Evolutionary conservation across 768 basidiomycete genomes (phyloP).

Genomic region (Tubosaeta brunneosetosa): DNA sequence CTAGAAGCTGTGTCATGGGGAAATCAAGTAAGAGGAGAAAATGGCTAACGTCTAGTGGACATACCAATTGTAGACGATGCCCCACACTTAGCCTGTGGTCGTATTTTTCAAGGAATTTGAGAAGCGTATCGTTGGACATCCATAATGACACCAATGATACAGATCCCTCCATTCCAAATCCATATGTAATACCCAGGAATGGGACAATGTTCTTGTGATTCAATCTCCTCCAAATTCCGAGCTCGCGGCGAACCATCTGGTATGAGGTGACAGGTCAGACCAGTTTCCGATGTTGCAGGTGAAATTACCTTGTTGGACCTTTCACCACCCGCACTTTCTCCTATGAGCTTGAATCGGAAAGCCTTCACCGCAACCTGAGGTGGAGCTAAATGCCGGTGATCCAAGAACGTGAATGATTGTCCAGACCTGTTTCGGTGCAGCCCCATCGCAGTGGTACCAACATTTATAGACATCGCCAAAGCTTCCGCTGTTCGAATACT

Average conservation of each 20-base stretch:
- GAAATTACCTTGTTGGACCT: not conserved
- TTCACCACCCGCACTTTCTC: not conserved
- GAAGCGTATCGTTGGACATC: constrained; percentile 23
- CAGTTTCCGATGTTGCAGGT: no score
- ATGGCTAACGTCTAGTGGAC: constrained; percentile 4
- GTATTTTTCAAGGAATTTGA: constrained; percentile 9
- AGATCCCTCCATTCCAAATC: not conserved
- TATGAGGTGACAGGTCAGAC: not conserved
- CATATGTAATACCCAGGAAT: not conserved
- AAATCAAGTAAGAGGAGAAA: no score
- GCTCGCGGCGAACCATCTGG: constrained; percentile 4
- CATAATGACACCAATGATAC: constrained; percentile 21
- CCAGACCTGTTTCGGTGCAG: not conserved
- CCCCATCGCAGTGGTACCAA: not conserved
- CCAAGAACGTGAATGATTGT: not conserved
- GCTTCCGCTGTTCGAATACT: not conserved
- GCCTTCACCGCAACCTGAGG: constrained; percentile 6
- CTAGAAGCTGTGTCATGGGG: not conserved
- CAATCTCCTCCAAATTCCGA: constrained; percentile 7
- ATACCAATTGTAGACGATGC: constrained; percentile 5
- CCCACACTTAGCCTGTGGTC: not conserved
- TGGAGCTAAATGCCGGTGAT: not conserved
- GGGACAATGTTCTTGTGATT: not conserved
- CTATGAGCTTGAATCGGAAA: not conserved
- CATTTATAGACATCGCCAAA: constrained; percentile 8